Percentiles rank a stretch among this genome's conserved stretches.
phyloP scores from a whole-genome alignment of 2,329 filamentous ascomycete genomes.

The Fusarium scirpi region DNA sequence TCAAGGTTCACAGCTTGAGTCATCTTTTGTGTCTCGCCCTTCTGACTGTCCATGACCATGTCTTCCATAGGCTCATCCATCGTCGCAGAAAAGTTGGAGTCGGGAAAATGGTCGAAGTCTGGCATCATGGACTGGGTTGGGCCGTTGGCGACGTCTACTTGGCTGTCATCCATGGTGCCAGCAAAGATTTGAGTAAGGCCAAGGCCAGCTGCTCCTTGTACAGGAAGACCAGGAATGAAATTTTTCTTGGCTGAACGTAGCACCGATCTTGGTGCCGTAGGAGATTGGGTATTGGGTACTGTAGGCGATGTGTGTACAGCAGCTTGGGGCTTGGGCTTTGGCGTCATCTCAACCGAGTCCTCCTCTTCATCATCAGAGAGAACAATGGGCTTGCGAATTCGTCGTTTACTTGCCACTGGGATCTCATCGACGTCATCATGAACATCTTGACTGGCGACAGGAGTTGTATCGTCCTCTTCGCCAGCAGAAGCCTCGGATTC shows the following conservation, averaged over 20 bases:
- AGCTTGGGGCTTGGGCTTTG: slow-evolving; percentile 62
- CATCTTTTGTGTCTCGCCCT: slow-evolving; percentile 50
- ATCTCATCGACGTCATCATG: slow-evolving; percentile 52
- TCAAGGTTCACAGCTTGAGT: slow-evolving; percentile 65
- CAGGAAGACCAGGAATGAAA: slow-evolving; percentile 76
- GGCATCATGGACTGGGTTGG: slow-evolving; percentile 66
- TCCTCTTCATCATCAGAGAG: slow-evolving; percentile 74
- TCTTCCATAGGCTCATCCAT: slow-evolving; percentile 67
- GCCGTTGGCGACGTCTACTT: slow-evolving; percentile 50
- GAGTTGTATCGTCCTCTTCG: slow-evolving; percentile 46
- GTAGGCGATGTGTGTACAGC: slow-evolving; percentile 57
- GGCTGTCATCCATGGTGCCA: slow-evolving; percentile 82
- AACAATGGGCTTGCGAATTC: slow-evolving; percentile 63
- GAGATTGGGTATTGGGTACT: slow-evolving; percentile 59
- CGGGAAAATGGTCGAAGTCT: slow-evolving; percentile 66
- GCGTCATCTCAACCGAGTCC: slow-evolving; percentile 60
- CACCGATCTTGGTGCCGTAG: slow-evolving; percentile 70
- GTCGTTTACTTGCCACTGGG: slow-evolving; percentile 58
- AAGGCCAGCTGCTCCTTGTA: slow-evolving; percentile 71
- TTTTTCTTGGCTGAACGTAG: slow-evolving; percentile 76
- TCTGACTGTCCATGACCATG: slow-evolving; percentile 61
- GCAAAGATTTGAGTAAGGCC: slow-evolving; percentile 92
- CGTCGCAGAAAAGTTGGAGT: slow-evolving; percentile 71
- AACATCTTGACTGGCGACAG: slow-evolving; percentile 55
- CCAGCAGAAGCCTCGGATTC: slow-evolving; percentile 49